phyloP scores from a whole-genome alignment of 768 basidiomycete genomes.

The Mycena amicta region DNA sequence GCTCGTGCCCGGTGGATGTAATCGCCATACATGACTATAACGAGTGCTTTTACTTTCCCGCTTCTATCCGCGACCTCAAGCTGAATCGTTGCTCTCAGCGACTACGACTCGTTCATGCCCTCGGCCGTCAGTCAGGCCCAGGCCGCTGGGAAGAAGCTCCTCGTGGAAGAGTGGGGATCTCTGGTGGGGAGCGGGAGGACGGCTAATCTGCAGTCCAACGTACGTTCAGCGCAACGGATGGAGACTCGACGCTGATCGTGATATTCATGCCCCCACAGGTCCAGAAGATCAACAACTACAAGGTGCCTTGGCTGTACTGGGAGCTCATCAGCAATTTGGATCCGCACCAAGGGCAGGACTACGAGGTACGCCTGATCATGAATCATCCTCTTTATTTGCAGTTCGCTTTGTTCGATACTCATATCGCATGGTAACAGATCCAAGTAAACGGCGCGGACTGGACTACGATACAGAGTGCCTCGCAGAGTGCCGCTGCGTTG shows the following conservation, averaged over 20 bases:
- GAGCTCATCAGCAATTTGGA: slow-evolving; percentile 39
- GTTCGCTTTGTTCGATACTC: too few relatives aligned
- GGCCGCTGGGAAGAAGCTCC: slow-evolving; percentile 37
- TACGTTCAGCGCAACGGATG: neutral
- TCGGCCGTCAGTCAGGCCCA: slow-evolving; percentile 33
- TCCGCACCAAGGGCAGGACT: slow-evolving; percentile 34
- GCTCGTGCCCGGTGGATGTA: slow-evolving; percentile 32
- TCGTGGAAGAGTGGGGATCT: slow-evolving; percentile 42
- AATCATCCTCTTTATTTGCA: too few relatives aligned
- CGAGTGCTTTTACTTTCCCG: slow-evolving; percentile 18
- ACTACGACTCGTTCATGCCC: slow-evolving; percentile 14
- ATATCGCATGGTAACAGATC: slow-evolving; percentile 25
- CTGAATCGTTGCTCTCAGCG: neutral
- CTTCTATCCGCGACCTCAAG: neutral
- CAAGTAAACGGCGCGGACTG: slow-evolving; percentile 28
- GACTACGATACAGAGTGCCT: slow-evolving; percentile 18
- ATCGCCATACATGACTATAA: slow-evolving; percentile 42
- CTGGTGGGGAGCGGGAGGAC: slow-evolving; percentile 32
- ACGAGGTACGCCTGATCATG: slow-evolving; percentile 18
- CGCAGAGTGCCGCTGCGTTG: slow-evolving; percentile 15
- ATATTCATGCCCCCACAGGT: slow-evolving; percentile 10
- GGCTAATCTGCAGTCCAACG: slow-evolving; percentile 35
- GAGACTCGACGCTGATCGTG: neutral
- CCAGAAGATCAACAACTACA: slow-evolving; percentile 34
- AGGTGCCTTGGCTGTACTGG: slow-evolving; percentile 44